Base-by-base conservation (phyloP, 805 yeast species). In the Yarrowia sp. region DNA sequence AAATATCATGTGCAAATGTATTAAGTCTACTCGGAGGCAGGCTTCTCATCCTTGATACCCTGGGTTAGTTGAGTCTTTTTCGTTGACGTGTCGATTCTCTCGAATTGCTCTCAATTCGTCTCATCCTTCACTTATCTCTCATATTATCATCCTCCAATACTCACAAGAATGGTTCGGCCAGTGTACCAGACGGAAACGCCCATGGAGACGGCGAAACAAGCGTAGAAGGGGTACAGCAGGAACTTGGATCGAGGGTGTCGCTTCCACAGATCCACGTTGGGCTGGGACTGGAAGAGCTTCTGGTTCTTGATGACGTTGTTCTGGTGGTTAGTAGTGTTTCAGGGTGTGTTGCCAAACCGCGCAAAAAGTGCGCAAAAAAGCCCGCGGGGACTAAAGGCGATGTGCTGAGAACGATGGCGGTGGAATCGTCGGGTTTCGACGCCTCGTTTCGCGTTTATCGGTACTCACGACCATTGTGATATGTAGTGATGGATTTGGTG, bases 151-250 rank as follows among this genome's bases (percentile, higher is more conserved):
- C 32, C 16, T 32, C 19, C 19, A 8, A 48, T 63, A 63, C 67
- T 63, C 56, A 63, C 67, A 49, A 63, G 56, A 48, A 85, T 75
- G 73, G 95, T 95, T 83, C 92, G 87, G 74, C 87, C 90, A 69
- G 86, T 77, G 85, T 87, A 89, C 82, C 80, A 85, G 74, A 88
- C 82, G 71, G 95, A 89, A 70, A 85, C 84, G 65, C 91, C 86
- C 72, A 78, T 77, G 72, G 91, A 82, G 71, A 88, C 83, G 69
- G 90, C 81, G 79, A 90, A 88, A 71, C 87, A 82, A 71, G 90
- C 91, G 82, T 84, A 88, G 85, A 87, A 91, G 77, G 97, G 96
- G 81, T 87, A 88, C 73, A 90, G 84, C 77, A 88, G 79, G 75
- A 84, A 81, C 81, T 89, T 89, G 73, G 95, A 86, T 77, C 87